Evolutionary conservation across 1,139 yeast species (phyloP).

Genomic region (Tardiomyces depauwii): DNA sequence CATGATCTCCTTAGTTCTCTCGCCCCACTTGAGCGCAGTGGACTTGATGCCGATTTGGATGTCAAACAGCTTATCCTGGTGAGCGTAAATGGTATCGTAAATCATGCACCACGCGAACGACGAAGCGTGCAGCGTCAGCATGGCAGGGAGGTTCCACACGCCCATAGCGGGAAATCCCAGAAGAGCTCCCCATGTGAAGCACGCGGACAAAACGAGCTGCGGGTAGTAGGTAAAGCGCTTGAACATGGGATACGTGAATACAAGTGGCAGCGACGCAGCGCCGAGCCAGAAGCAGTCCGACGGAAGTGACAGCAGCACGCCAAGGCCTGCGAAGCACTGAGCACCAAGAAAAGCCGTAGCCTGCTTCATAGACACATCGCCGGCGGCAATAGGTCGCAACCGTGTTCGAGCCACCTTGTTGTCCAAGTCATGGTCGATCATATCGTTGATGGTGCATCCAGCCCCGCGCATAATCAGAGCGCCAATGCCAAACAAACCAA

Average conservation of each 20-base stretch:
- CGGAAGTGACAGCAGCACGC: slow-evolving; percentile 63
- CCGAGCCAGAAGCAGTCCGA: slow-evolving; percentile 74
- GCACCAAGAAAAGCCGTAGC: slow-evolving; percentile 68
- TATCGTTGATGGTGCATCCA: slow-evolving; percentile 92
- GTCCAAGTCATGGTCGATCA: slow-evolving; percentile 75
- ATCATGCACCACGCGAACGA: slow-evolving; percentile 90
- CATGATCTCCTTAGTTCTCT: slow-evolving; percentile 57
- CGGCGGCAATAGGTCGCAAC: slow-evolving; percentile 85
- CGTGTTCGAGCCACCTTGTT: slow-evolving; percentile 77
- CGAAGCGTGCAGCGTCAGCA: slow-evolving; percentile 66
- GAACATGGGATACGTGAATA: slow-evolving; percentile 82
- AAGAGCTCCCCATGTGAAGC: slow-evolving; percentile 93
- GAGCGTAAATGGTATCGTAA: slow-evolving; percentile 94
- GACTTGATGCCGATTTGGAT: slow-evolving; percentile 84
- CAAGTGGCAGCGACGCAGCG: slow-evolving; percentile 67
- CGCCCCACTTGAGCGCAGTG: slow-evolving; percentile 91
- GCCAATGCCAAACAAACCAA: slow-evolving; percentile 65
- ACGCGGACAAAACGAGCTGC: slow-evolving; percentile 67
- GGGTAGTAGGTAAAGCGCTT: slow-evolving; percentile 94
- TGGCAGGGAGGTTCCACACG: slow-evolving; percentile 56
- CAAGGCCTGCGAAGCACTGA: slow-evolving; percentile 69
- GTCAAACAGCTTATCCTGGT: slow-evolving; percentile 89
- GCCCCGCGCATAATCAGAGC: slow-evolving; percentile 93
- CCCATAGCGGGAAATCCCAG: slow-evolving; percentile 97
- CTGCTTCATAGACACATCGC: slow-evolving; percentile 58